Conservation (phyloP, 306 rosid genomes). For the Adenanthera pavonina region DNA sequence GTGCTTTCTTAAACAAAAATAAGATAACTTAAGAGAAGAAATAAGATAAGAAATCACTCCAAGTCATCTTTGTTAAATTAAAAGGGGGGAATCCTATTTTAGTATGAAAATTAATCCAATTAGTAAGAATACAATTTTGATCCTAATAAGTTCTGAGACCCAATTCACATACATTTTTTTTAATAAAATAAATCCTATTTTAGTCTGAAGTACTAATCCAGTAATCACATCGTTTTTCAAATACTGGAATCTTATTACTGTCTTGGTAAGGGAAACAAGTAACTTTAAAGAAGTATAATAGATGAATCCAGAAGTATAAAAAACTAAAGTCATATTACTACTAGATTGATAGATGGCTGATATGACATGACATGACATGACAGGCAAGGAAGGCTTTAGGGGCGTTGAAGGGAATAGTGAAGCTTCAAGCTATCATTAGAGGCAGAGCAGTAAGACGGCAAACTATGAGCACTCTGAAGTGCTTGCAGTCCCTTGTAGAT, state of each 20-base stretch:
- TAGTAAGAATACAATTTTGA: too few relatives aligned
- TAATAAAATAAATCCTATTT: not conserved
- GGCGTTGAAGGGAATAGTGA: constrained; percentile 95
- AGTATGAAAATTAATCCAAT: too few relatives aligned
- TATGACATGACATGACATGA: too few relatives aligned
- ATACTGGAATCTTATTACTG: not conserved
- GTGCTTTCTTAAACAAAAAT: not conserved
- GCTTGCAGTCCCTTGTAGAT: constrained; percentile 87
- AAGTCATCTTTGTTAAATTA: not conserved
- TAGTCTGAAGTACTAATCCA: not conserved
- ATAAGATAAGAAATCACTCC: not conserved
- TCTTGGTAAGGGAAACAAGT: not conserved
- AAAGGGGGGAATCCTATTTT: too few relatives aligned
- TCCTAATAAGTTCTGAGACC: too few relatives aligned
- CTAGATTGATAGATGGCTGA: constrained; percentile 1
- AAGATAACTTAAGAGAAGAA: not conserved
- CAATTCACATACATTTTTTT: too few relatives aligned
- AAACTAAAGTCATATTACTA: constrained; percentile 18
- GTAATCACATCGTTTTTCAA: not conserved
- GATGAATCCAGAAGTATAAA: constrained; percentile 13
- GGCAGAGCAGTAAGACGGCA: constrained; percentile 94
- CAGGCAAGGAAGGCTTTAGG: constrained; percentile 91
- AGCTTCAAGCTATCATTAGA: constrained; percentile 91
- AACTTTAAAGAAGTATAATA: not conserved
- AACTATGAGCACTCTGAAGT: constrained; percentile 80